Conservation (phyloP, 345 rosid genomes). For the Pistacia atlantica region DNA sequence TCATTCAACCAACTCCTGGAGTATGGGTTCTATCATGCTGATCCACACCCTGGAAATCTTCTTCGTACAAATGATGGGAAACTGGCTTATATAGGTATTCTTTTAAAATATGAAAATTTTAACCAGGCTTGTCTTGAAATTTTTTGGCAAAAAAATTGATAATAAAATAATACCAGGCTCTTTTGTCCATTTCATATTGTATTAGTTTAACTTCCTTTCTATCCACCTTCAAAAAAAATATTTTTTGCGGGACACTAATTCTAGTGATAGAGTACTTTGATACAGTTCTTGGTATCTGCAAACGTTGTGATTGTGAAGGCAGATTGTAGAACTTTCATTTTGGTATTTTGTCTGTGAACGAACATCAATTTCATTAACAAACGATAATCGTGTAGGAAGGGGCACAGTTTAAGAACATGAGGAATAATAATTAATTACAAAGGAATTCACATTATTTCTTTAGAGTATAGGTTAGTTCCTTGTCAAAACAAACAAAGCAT, state of each 20-base stretch:
- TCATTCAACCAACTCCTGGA: slow-evolving; percentile 94
- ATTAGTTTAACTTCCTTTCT: neutral
- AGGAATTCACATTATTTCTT: too few species aligned
- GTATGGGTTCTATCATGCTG: slow-evolving; percentile 95
- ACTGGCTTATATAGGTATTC: slow-evolving; percentile 87
- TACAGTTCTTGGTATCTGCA: too few species aligned
- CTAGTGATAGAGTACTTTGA: too few species aligned
- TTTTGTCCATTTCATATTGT: neutral
- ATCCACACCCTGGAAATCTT: slow-evolving; percentile 98
- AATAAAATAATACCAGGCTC: neutral
- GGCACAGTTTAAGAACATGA: too few species aligned
- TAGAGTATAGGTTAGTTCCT: too few species aligned
- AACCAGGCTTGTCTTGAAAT: neutral
- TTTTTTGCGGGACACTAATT: neutral
- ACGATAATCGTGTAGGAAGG: too few species aligned
- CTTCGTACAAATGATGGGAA: slow-evolving; percentile 86
- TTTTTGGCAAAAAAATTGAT: neutral
- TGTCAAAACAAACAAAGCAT: too few species aligned
- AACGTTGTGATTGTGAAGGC: too few species aligned
- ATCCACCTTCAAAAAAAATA: neutral
- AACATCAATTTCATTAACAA: too few species aligned
- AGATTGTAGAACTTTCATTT: too few species aligned
- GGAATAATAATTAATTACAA: too few species aligned
- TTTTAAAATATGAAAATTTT: slow-evolving; percentile 9
- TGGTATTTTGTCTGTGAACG: too few species aligned